Conservation (phyloP, 805 yeast genomes). For the Ascoidea rubescens region DNA sequence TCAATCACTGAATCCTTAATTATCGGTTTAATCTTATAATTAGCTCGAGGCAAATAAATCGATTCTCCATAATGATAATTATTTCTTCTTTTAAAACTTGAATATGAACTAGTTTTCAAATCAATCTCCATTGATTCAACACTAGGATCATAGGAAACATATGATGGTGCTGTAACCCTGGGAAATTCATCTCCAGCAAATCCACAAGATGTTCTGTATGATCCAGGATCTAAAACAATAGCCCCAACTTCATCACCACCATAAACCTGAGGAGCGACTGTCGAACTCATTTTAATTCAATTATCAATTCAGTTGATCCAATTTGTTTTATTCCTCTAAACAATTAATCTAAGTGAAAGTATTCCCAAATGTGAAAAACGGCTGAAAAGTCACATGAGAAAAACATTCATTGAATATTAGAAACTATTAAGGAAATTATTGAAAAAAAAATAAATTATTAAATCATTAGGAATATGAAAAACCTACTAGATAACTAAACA, state of each 20-base stretch:
- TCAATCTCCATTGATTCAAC: conserved; percentile 13
- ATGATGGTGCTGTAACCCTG: conserved; percentile 58
- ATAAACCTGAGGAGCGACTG: conserved; percentile 34
- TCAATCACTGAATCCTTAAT: conserved; percentile 44
- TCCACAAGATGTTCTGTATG: conserved; percentile 71
- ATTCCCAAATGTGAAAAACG: neutral
- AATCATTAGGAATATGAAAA: neutral
- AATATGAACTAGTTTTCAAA: conserved; percentile 7
- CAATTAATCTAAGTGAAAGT: neutral
- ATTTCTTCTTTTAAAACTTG: conserved; percentile 3
- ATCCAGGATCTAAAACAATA: conserved; percentile 84
- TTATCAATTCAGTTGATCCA: conserved; percentile 11
- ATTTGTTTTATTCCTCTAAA: neutral
- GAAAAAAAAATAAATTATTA: neutral
- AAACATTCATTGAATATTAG: neutral
- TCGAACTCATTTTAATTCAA: conserved; percentile 7
- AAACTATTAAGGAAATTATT: neutral
- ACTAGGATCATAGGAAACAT: conserved; percentile 7
- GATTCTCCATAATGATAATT: conserved; percentile 24
- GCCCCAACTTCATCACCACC: conserved; percentile 80
- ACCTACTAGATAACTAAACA: neutral
- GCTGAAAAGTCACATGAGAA: neutral
- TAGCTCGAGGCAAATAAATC: conserved; percentile 36
- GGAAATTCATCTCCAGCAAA: conserved; percentile 91
- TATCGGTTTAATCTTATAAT: conserved; percentile 40